Evolutionary conservation across 805 yeast genomes (phyloP), one percentile per base, ranked within the genome.

Genomic region (Sugiyamaella smithiae): DNA sequence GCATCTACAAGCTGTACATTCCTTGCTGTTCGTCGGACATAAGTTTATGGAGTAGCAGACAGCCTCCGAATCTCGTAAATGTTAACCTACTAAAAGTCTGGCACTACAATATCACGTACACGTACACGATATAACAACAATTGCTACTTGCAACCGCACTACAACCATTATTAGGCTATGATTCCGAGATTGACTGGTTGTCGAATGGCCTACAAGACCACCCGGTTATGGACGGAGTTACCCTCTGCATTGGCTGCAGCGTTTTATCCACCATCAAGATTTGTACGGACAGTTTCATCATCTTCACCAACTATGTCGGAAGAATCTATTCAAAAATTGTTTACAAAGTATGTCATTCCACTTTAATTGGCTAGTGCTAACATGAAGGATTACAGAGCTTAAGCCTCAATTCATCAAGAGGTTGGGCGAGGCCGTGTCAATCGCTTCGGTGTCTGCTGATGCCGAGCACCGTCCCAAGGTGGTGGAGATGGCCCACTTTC

Each of bases 361-460:
- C 8, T 25, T 32, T 33, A 16, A 17, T 20, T 22, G n/a, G 28
- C 12, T 23, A 5, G 14, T 9, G 11, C 23, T 20, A 24, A 29
- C 32, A 17, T 8, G 14, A 28, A 56, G 56, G 44, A 52, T 57
- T 36, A 58, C 56, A 43, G 58, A 56, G 43, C 78, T 87, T 64
- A 82, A 87, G 68, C 85, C 90, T 5, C 68, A 75, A 53, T 90
- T 85, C 73, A 63, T 67, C 48, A 43, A 53, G 24, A 62, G 95
- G 57, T 76, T 93, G 52, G 68, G 81, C 37, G 74, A 84, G 44
- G 97, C 97, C n/a, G 89, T 93, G 40, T 85, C 88, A 51, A 93
- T 91, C 58, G 95, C 96, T 42, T 90, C 97, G 7, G 98, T 93
- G 40, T 89, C 97, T 4, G 82, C 88, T 35, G 99, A 93, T 65